Base-by-base conservation (phyloP, 768 basidiomycete genomes). In the Agaricus sinodeliciosus region DNA sequence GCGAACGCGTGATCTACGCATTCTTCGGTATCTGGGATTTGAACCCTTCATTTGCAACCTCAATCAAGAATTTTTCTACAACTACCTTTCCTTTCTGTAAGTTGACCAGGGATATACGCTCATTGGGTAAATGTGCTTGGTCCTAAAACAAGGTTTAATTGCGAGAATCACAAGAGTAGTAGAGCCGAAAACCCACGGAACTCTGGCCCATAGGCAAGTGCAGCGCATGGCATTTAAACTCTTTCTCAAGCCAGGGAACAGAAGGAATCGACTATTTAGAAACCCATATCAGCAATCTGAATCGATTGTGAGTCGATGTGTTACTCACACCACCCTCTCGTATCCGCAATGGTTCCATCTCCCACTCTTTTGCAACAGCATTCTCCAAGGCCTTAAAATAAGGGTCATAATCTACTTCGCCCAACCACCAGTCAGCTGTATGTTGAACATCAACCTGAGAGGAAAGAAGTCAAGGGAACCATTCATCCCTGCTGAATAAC, bases 131-230 rank as follows among this genome's bases (percentile, higher is more conserved):
- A 75, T 97, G 96, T 0, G 92, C 94, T 75, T 86, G 90, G 63
- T 89, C 93, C 91, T 87, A 28, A n/a, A 44, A 48, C 34, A 27
- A 34, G 54, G 47, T 25, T 44, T 48, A 22, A 36, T 47, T 27
- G 53, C 48, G 25, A 44, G 48, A 13, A 27, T 22, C 11, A 31
- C 9, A 42, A 40, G 11, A 36, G 40, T 49, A 31, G 22, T 26
- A 13, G 28, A 28, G 34, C 2, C 18, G 28, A 5, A 28, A 15
- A 71, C 84, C 63, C 57, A 91, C 91, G 37, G 85, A 82, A 65
- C 88, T 90, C 64, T 95, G 92, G 0, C 95, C 96, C 70, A 99
- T 82, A 0, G 96, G 96, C 2, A 99, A 76, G 68, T 99, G 96
- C 9, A 98, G 75, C 16, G 92, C 92, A 44, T 83, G 87, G 51